Base-by-base conservation (phyloP, 2,329 filamentous ascomycete species). In the Fusarium nygamai region DNA sequence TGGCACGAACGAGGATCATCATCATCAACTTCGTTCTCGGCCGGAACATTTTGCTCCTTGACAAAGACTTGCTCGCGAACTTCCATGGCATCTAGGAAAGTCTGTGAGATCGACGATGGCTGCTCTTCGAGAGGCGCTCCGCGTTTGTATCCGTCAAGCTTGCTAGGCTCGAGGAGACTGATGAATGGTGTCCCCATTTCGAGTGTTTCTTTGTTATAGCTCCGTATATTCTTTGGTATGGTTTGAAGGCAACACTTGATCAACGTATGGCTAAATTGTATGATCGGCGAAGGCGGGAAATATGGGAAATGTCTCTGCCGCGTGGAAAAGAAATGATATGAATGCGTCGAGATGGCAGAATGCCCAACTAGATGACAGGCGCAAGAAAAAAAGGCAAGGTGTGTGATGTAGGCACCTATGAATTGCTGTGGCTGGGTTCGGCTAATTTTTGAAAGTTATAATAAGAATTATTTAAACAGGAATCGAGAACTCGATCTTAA, bases 1-100 rank as follows among this genome's bases (percentile, higher is more conserved):
- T 98, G 95, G 84, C 92, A 96, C 75, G 91, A 92, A 41, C 93
- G 89, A 2, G 88, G 75, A 81, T 98, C 96, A 80, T 98, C 94
- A 3, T 87, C 84, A 84, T 98, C 96, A 74, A 94, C 88, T 82
- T 98, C 95, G 73, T 91, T 89, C 43, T 92, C 90, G 2, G 90
- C 82, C 0, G 88, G 86, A 20, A 90, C 84, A 0, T 82, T 76
- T 77, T 92, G 91, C 78, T 92, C 91, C 13, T 83, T 43, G 31
- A 92, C 88, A 76, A 91, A 92, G 61, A 93, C 91, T 24, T 82
- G 78, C 69, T 89, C 84, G 41, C 91, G 89, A 48, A 93, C 87
- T 60, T 84, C 81, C 90, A 92, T 92, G 71, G 89, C 89, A 74
- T 92, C 89, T 54, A 88, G 81, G 82, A 94, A 94, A 46, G 85